A percentile compares a stretch with the other conserved stretches of the same genome.
phyloP scores from a whole-genome alignment of 345 rosid genomes.

The Acer saccharum region DNA sequence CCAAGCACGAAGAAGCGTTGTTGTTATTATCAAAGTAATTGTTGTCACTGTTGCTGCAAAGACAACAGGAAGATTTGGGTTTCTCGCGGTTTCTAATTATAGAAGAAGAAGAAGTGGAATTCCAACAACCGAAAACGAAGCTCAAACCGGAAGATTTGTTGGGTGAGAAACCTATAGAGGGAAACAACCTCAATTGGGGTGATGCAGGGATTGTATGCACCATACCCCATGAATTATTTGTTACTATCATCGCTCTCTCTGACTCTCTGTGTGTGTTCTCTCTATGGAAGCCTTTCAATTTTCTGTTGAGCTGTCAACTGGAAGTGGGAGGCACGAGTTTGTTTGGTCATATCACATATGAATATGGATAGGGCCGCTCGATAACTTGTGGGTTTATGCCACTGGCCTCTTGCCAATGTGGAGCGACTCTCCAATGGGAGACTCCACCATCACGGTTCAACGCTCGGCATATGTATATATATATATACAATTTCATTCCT shows the following conservation, averaged over 20 bases:
- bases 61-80: constrained; percentile 34
- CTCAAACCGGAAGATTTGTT: constrained; percentile 34
- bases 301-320: neutral
- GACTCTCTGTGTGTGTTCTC: neutral
- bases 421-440: too few relatives aligned
- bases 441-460: too few relatives aligned
- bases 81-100: constrained; percentile 30
- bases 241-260: constrained; percentile 33
- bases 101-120: constrained; percentile 24
- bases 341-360: neutral
- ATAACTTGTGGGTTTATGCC: neutral
- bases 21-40: constrained; percentile 17
- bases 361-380: constrained; percentile 16
- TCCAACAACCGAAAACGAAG: constrained; percentile 36
- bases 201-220: constrained; percentile 43
- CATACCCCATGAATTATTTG: constrained; percentile 45
- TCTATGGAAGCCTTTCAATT: neutral
- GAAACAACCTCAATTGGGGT: constrained; percentile 41
- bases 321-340: neutral
- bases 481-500: too few relatives aligned
- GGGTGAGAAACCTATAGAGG: constrained; percentile 33
- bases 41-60: constrained; percentile 33
- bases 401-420: too few relatives aligned
- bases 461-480: too few relatives aligned
- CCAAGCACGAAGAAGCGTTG: constrained; percentile 39